These are phyloP conservation scores for Hypsizygus marmoreus DNA, from an alignment of 768 basidiomycete genomes.

Conservation along the genomic window DNA sequence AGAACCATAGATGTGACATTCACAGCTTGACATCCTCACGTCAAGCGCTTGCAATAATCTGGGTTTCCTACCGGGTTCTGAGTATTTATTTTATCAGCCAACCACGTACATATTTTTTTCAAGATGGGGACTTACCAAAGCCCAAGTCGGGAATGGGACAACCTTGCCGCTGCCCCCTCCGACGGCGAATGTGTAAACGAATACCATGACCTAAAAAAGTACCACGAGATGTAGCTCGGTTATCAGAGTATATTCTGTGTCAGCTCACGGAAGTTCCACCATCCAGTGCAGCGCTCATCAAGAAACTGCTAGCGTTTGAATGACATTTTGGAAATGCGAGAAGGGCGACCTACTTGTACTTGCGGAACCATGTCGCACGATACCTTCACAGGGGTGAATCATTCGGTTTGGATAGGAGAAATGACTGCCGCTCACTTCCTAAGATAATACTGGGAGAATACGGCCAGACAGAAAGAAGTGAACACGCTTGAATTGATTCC, in stretches of 20 bases:
- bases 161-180: constrained; percentile 45
- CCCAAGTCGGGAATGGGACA: constrained; percentile 37
- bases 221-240: too few relatives aligned
- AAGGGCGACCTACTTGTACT: constrained; percentile 38
- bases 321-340: not conserved
- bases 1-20: too few relatives aligned
- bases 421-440: constrained; percentile 22
- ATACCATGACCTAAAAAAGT: constrained; percentile 49
- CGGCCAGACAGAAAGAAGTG: constrained; percentile 43
- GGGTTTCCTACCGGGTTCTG: constrained; percentile 25
- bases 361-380: constrained; percentile 48
- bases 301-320: constrained; percentile 30
- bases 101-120: not conserved
- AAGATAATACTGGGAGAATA: constrained; percentile 50
- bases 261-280: constrained; percentile 46
- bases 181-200: constrained; percentile 46
- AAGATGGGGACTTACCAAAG: constrained; percentile 30
- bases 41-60: constrained; percentile 24
- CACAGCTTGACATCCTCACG: constrained; percentile 13
- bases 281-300: constrained; percentile 52
- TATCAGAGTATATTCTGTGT: constrained; percentile 26
- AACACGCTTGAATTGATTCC: constrained; percentile 60
- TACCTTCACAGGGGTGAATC: constrained; percentile 21
- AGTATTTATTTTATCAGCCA: not conserved
- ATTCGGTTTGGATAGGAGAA: not conserved